phyloP scores from a whole-genome alignment of 2,329 filamentous ascomycete genomes.

The Trichoderma harzianum region DNA sequence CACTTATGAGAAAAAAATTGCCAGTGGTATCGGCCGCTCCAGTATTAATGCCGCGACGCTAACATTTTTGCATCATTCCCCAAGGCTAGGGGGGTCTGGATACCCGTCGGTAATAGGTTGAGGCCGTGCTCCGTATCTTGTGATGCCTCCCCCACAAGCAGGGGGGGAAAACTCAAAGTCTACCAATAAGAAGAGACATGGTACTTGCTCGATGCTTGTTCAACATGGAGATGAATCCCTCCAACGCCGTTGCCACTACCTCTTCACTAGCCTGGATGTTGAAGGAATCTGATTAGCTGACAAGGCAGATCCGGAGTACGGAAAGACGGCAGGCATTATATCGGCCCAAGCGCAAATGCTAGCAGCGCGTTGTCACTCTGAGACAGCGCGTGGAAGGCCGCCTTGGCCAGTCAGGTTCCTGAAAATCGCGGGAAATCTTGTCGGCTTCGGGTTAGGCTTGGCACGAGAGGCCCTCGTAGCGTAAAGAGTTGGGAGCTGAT shows the following conservation, averaged over 20 bases:
- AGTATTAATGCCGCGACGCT: slow-evolving; percentile 15
- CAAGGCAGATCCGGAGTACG: slow-evolving; percentile 2
- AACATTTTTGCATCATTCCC: slow-evolving; percentile 3
- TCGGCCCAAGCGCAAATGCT: not conserved
- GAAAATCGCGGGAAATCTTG: slow-evolving; percentile 1
- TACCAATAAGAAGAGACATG: not conserved
- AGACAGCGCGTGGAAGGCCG: not conserved
- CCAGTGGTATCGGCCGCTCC: slow-evolving; percentile 5
- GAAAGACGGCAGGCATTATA: slow-evolving; percentile 1
- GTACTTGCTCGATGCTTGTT: not conserved
- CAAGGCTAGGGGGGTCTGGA: not conserved
- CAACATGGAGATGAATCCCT: not conserved
- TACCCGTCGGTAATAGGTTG: slow-evolving; percentile 1
- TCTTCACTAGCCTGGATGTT: not conserved
- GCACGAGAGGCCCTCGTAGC: not conserved
- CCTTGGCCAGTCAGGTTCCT: not conserved
- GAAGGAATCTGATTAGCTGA: not conserved
- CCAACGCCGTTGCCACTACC: not conserved
- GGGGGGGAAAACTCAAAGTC: not conserved
- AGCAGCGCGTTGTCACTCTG: not conserved
- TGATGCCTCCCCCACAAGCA: slow-evolving; percentile 8
- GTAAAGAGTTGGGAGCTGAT: not conserved
- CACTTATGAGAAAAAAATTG: not conserved
- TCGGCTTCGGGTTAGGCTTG: not conserved
- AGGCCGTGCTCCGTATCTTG: not conserved